These are phyloP conservation scores for Kluyveromyces aestuarii DNA, from an alignment of 805 yeast species.

Conservation along the genomic window DNA sequence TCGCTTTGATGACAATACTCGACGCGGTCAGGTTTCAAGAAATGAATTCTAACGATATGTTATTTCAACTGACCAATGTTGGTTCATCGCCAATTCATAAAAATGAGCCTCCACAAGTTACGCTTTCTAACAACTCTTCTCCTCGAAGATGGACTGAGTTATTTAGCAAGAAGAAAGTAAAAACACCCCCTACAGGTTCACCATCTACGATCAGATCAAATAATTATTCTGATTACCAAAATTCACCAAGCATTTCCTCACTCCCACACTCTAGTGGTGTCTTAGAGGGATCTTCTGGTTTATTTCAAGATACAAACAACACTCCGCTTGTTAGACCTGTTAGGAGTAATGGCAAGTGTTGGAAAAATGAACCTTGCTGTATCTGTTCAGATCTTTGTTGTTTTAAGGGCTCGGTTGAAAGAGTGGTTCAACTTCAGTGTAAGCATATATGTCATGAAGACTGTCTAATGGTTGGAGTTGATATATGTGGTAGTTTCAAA, in stretches of 20 bases:
- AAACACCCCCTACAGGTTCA: not conserved
- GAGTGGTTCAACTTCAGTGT: conserved; percentile 41
- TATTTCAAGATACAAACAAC: not conserved
- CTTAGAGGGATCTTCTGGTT: not conserved
- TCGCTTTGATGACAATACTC: not conserved
- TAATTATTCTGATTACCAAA: not conserved
- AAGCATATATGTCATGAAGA: conserved; percentile 51
- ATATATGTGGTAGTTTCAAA: conserved; percentile 6
- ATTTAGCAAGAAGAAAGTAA: not conserved
- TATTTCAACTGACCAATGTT: conserved; percentile 8
- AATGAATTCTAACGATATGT: conserved; percentile 4
- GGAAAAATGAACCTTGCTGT: conserved; percentile 21
- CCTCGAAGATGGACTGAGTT: conserved; percentile 3
- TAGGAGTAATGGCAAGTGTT: conserved; percentile 7
- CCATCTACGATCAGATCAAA: not conserved
- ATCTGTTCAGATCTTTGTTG: conserved; percentile 45
- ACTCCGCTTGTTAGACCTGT: not conserved
- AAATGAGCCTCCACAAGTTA: not conserved
- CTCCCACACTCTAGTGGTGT: not conserved
- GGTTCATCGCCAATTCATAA: conserved; percentile 4
- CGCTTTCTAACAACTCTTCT: not conserved
- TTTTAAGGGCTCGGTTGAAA: conserved; percentile 36
- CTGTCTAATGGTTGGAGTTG: conserved; percentile 39
- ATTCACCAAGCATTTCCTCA: not conserved
- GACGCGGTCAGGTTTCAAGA: not conserved